Conservation (phyloP, 768 basidiomycete species). For the Lentinula boryana region DNA sequence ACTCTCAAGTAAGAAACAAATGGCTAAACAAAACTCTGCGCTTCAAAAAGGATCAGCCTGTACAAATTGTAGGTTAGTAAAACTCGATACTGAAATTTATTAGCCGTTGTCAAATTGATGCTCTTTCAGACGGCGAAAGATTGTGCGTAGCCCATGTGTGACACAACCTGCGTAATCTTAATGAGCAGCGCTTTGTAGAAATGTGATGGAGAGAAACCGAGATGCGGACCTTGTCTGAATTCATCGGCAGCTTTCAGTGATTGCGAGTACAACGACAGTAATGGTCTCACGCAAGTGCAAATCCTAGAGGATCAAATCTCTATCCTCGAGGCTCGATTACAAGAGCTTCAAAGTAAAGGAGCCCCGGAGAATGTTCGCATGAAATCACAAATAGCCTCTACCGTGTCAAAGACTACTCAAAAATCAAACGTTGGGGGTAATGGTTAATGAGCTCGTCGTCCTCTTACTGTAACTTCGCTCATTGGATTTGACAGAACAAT, state of each 20-base stretch:
- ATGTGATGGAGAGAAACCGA: slow-evolving; percentile 47
- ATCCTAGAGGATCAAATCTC: slow-evolving; percentile 41
- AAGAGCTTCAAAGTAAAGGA: slow-evolving; percentile 26
- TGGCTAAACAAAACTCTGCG: neutral
- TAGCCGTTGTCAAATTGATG: neutral
- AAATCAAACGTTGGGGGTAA: neutral
- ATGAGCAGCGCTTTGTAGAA: slow-evolving; percentile 25
- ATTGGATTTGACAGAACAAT: neutral
- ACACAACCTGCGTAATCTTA: neutral
- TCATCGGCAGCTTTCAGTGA: slow-evolving; percentile 38
- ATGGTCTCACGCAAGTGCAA: slow-evolving; percentile 36
- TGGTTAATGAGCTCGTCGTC: neutral
- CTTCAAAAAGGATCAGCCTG: slow-evolving; percentile 48
- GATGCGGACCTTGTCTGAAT: slow-evolving; percentile 43
- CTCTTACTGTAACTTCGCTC: neutral
- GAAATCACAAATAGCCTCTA: neutral
- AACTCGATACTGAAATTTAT: neutral
- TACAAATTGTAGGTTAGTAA: slow-evolving; percentile 41
- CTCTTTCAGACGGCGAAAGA: slow-evolving; percentile 37
- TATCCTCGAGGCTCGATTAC: slow-evolving; percentile 35
- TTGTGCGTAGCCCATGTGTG: slow-evolving; percentile 23
- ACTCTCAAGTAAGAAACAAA: neutral
- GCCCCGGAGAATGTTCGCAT: slow-evolving; percentile 13
- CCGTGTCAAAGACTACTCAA: neutral
- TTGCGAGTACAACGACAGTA: slow-evolving; percentile 49